These are phyloP conservation scores for Calophaca sinica DNA, from an alignment of 306 rosid species.

Conservation along the genomic window DNA sequence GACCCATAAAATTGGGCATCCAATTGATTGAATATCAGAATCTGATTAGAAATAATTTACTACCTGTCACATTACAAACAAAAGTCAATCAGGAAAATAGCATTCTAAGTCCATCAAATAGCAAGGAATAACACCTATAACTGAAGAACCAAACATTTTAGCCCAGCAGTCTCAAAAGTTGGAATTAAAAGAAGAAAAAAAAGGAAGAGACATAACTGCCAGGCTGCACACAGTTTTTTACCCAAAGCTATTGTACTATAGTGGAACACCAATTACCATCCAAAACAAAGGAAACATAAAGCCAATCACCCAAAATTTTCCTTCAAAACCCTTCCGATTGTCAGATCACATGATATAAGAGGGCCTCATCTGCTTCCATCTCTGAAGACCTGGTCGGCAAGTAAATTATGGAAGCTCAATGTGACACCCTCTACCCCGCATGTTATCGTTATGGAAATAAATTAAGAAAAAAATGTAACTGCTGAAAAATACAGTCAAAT, in stretches of 20 bases:
- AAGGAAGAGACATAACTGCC: background rate
- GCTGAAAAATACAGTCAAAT: too few relatives aligned
- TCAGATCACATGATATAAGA: background rate
- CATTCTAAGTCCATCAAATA: constrained; percentile 19
- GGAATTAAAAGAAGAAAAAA: too few relatives aligned
- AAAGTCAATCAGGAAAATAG: background rate
- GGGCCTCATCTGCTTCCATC: constrained; percentile 15
- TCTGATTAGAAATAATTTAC: background rate
- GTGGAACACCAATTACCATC: background rate
- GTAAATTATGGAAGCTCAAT: too few relatives aligned
- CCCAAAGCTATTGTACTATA: too few relatives aligned
- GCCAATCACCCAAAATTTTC: background rate
- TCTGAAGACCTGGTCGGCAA: too few relatives aligned
- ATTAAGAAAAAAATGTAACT: too few relatives aligned
- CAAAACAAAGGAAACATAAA: constrained; percentile 13
- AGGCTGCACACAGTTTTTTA: background rate
- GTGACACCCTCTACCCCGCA: too few relatives aligned
- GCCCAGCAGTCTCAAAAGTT: background rate
- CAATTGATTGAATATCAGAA: constrained; percentile 2
- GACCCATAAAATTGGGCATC: constrained; percentile 39
- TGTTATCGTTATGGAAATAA: too few relatives aligned
- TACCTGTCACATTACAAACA: constrained; percentile 9
- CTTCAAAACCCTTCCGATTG: constrained; percentile 21
- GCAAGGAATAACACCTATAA: background rate
- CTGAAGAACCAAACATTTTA: constrained; percentile 17